Evolutionary conservation across 129 eudicot species (phyloP).

Genomic region (Rutidosis leptorrhynchoides): DNA sequence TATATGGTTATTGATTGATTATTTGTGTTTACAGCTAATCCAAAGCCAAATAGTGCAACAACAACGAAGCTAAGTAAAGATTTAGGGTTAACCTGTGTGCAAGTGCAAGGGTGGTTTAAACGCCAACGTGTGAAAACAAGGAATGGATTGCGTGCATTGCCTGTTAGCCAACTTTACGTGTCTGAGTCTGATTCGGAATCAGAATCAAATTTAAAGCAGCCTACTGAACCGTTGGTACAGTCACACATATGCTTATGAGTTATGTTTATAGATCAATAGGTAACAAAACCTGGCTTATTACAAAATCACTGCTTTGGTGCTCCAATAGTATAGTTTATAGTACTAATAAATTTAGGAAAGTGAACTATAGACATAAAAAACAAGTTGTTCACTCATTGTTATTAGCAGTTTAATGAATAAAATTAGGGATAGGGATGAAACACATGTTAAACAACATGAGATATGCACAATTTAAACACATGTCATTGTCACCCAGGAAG

Average conservation of each 20-base stretch:
- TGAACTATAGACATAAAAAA: background rate
- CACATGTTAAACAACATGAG: no score
- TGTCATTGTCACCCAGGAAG: no score
- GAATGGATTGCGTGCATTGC: conserved; percentile 30
- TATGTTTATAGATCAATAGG: no score
- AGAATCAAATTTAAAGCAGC: background rate
- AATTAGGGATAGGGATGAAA: background rate
- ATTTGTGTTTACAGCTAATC: conserved; percentile 47
- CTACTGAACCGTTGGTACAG: background rate
- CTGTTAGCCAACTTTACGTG: no score
- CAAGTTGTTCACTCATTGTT: background rate
- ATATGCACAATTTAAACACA: no score
- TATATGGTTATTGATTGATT: background rate
- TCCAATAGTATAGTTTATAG: no score
- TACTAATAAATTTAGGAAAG: background rate
- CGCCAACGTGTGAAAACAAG: conserved; percentile 82
- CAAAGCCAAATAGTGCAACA: conserved; percentile 67
- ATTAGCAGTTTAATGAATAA: no score
- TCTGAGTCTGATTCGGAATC: background rate
- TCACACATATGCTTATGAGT: no score
- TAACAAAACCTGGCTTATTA: no score
- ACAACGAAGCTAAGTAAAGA: conserved; percentile 61
- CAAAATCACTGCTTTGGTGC: no score
- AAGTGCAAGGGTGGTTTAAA: conserved; percentile 98
- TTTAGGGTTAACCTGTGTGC: conserved; percentile 61